These are phyloP conservation scores for Fraxinus nigra DNA, from an alignment of 305 asterid genomes.

Conservation along the genomic window DNA sequence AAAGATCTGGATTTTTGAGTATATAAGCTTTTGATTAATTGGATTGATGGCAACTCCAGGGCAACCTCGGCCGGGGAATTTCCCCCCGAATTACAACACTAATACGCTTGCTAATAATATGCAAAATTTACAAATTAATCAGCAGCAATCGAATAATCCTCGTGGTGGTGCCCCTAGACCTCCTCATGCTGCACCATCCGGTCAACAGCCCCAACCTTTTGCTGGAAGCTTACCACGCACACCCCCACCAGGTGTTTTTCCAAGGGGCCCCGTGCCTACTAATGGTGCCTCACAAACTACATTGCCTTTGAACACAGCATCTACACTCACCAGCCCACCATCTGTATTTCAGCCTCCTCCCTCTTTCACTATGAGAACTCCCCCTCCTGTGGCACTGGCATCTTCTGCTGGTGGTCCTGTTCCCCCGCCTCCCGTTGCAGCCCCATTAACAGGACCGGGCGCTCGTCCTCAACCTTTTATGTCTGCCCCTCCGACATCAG, in stretches of 20 bases:
- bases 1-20: neutral
- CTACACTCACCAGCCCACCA: constrained; percentile 55
- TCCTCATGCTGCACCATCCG: constrained; percentile 53
- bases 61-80: constrained; percentile 78
- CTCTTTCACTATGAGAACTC: constrained; percentile 63
- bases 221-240: constrained; percentile 67
- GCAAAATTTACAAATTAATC: constrained; percentile 77
- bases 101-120: constrained; percentile 68
- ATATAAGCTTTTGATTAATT: constrained; percentile 22
- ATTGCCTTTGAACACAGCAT: constrained; percentile 45
- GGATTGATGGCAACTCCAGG: constrained; percentile 82
- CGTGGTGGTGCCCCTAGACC: neutral
- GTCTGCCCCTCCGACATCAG: constrained; percentile 44
- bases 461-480: constrained; percentile 63
- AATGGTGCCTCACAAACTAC: constrained; percentile 47
- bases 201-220: constrained; percentile 72
- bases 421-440: constrained; percentile 32
- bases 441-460: neutral
- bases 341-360: constrained; percentile 55
- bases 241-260: constrained; percentile 71
- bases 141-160: constrained; percentile 41
- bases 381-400: constrained; percentile 40
- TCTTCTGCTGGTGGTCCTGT: constrained; percentile 37
- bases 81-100: constrained; percentile 71
- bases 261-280: constrained; percentile 56